Conservation (phyloP, 352 stramenopile species). For the Phytophthora macrochlamydospora region DNA sequence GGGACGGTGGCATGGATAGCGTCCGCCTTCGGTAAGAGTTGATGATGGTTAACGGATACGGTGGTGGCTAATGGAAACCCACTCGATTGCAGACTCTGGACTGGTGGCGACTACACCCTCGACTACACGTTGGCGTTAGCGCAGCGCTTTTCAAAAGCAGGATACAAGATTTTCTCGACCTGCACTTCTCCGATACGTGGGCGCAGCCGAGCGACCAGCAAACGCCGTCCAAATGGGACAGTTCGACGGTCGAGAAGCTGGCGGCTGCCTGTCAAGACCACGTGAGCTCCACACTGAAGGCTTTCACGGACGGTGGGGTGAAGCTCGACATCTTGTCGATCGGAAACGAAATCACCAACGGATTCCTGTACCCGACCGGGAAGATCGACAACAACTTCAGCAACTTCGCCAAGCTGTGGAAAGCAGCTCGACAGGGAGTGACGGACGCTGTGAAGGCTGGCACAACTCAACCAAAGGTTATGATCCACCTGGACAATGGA, state of each 20-base stretch:
- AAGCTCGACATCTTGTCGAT: constrained; percentile 14
- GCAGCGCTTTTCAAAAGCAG: constrained; percentile 32
- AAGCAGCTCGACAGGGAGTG: constrained; percentile 28
- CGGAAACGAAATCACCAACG: constrained; percentile 21
- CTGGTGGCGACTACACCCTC: constrained; percentile 25
- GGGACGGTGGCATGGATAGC: constrained; percentile 34
- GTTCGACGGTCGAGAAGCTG: constrained; percentile 8
- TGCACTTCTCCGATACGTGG: constrained; percentile 28
- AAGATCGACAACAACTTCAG: constrained; percentile 35
- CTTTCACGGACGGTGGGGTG: constrained; percentile 22
- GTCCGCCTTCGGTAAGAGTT: constrained; percentile 36
- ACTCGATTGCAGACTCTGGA: constrained; percentile 30
- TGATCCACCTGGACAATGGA: constrained; percentile 41
- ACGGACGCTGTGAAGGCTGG: constrained; percentile 26
- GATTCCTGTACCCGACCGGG: constrained; percentile 16
- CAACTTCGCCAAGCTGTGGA: constrained; percentile 32
- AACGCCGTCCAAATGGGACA: constrained; percentile 7
- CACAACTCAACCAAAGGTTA: constrained; percentile 33
- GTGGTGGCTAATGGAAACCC: constrained; percentile 13
- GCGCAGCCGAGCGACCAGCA: constrained; percentile 8
- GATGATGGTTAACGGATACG: not conserved
- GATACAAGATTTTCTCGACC: constrained; percentile 23
- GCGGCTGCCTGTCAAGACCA: constrained; percentile 8
- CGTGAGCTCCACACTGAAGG: constrained; percentile 19
- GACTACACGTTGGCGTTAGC: constrained; percentile 32